Base-by-base conservation (phyloP, 1,284 basidiomycete genomes). In the Marasmius tenuissimus region DNA sequence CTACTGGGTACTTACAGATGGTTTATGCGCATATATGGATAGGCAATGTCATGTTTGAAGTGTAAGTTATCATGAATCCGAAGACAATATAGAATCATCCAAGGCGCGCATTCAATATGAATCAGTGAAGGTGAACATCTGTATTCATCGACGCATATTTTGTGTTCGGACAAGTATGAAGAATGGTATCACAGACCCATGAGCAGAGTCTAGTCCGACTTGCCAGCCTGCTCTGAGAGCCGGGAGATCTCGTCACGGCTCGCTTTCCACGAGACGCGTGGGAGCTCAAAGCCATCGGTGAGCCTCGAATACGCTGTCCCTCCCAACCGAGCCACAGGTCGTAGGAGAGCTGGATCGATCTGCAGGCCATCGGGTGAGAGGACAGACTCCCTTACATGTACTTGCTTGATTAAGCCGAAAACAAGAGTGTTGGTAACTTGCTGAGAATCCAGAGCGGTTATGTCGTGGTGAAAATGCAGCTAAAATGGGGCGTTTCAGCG, bases 311-410 rank as follows among this genome's bases (percentile, higher is more conserved):
- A 92, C 56, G 78, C 79, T 22, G 76, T 76, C 4, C 88, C 89
- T 6, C 91, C 90, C 22, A 93, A 73, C 38, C 90, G 80, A 3
- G 84, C 82, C 16, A 93, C 76, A 1, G 87, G 81, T 33, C 82
- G 77, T 57, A 92, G 77, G 72, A 85, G 87, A 10, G 72, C 73
- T 4, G 85, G 80, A 70, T 92, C 87, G 45, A 92, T 73, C 49
- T 76, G 75, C 38, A 77, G 73, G 18, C 84, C 84, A 66, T 85
- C 78, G 35, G 75, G 69, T 42, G 67, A 68, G 60, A 89, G 74
- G 35, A 87, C 78, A 37, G 83, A 79, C 60, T 82, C 76, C 51
- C 83, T 77, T 60, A 87, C 81, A 71, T 92, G 91, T 42, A 87
- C 79, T 57, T 79, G 77, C 72, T 84, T 85, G 68, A 93, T 82